These are phyloP conservation scores for Geosmithia flava DNA, from an alignment of 2,329 filamentous ascomycete genomes.

Conservation along the genomic window DNA sequence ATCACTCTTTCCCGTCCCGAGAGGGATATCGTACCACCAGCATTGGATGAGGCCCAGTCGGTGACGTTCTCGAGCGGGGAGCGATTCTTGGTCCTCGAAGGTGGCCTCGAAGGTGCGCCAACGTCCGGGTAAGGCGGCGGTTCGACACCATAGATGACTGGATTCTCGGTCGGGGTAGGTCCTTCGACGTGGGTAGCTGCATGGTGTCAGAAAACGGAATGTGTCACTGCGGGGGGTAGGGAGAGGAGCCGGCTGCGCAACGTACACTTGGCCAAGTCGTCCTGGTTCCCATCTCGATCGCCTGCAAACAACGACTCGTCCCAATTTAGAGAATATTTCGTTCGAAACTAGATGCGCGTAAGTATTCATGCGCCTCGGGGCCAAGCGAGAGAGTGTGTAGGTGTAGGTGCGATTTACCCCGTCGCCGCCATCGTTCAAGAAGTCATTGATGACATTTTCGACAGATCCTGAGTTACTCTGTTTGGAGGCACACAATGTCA, in stretches of 20 bases:
- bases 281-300: constrained; percentile 35
- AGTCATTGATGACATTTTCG: constrained; percentile 37
- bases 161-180: constrained; percentile 20
- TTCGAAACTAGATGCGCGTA: constrained; percentile 24
- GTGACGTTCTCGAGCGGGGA: constrained; percentile 42
- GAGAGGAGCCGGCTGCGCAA: too few relatives aligned
- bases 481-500: background rate
- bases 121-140: constrained; percentile 26
- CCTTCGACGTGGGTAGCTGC: background rate
- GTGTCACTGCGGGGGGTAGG: too few relatives aligned
- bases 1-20: background rate
- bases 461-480: constrained; percentile 15
- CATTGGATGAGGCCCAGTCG: constrained; percentile 30
- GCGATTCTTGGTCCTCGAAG: constrained; percentile 43
- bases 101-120: constrained; percentile 46
- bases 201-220: too few relatives aligned
- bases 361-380: background rate
- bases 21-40: constrained; percentile 3
- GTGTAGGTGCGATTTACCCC: constrained; percentile 10
- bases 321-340: constrained; percentile 36
- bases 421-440: constrained; percentile 32
- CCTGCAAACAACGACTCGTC: constrained; percentile 40
- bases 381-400: background rate
- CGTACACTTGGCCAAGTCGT: constrained; percentile 30
- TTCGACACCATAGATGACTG: constrained; percentile 28